Base-by-base conservation (phyloP, 2,329 filamentous ascomycete species). In the Knufia petricola region DNA sequence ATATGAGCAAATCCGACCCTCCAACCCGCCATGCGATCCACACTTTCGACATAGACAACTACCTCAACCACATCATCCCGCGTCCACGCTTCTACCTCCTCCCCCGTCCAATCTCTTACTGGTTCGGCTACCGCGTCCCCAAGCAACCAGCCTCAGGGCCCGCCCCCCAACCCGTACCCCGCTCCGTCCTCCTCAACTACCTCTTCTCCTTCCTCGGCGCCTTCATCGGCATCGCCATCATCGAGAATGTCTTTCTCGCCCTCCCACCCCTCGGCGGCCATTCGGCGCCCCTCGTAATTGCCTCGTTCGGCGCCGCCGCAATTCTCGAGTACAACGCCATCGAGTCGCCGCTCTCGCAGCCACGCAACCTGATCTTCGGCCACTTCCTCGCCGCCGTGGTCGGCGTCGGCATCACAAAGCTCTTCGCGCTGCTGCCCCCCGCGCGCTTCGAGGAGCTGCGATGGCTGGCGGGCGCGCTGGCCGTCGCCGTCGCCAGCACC, bases 41-140 rank as follows among this genome's bases (percentile, higher is more conserved):
- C 59, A 72, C 82, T 60, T 79, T 94, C 65, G 79, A 92, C 66
- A 77, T 94, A 54, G 88, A 95, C 70, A 68, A 66, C n/a, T 79
- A 82, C 61, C 63, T 94, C 44, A 87, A 90, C 62, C 83, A 75
- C 2, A 72, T 79, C 52, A 61, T 94, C 20, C 84, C 84, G 7
- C 46, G 49, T 36, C 82, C 83, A 34, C 78, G 76, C 57, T 75
- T 86, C 62, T 68, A 75, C 23, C 67, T 70, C 38, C 61, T 94
- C 1, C 88, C 87, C 0, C 71, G 70, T 40, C 75, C 76, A 0
- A 61, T 92, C 17, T 76, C 85, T 17, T 76, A 79, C 55, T 84
- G 87, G 57, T 67, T 94, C 1, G 84, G 84, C 9, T 69, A 84
- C 59, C 75, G 82, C 52, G 59, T 60, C 8, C 58, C 64, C 4